Percentiles rank a stretch among this genome's conserved stretches.
These are phyloP conservation scores for Bipolaris victoriae DNA, from an alignment of 2,329 filamentous ascomycete genomes.

Conservation along the genomic window DNA sequence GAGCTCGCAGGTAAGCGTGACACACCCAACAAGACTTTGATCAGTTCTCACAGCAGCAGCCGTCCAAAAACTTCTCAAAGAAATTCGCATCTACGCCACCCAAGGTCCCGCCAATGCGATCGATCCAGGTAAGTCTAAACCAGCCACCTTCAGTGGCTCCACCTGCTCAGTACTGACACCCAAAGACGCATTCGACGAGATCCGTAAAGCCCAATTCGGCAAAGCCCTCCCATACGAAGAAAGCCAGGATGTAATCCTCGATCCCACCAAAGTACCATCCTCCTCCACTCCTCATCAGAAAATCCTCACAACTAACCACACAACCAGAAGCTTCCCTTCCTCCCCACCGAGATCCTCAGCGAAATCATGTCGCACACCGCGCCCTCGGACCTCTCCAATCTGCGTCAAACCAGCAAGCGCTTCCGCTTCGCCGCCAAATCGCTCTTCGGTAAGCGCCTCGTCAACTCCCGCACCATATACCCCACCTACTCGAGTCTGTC, in stretches of 20 bases:
- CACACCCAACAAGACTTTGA: not conserved
- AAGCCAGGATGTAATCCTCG: not conserved
- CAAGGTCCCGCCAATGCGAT: not conserved
- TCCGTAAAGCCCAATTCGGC: not conserved
- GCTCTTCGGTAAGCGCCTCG: conserved; percentile 3
- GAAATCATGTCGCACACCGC: not conserved
- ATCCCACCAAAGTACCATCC: not conserved
- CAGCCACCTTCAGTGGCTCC: not conserved
- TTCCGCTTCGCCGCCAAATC: not conserved
- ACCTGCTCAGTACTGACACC: not conserved
- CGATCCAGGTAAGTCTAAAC: not conserved
- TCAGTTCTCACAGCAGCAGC: not conserved
- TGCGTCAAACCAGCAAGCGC: conserved; percentile 1
- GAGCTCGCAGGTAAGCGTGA: not conserved
- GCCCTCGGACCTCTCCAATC: not conserved
- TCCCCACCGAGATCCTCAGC: conserved; percentile 3
- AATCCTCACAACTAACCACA: no score
- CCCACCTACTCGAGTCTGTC: conserved; percentile 8
- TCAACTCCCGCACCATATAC: conserved; percentile 1
- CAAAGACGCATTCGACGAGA: not conserved
- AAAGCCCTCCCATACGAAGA: not conserved
- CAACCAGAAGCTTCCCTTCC: not conserved
- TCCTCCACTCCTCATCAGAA: not conserved
- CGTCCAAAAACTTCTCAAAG: not conserved
- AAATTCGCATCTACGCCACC: not conserved